phyloP scores from a whole-genome alignment of 106 monocot genomes.

The Amphibolis antarctica region DNA sequence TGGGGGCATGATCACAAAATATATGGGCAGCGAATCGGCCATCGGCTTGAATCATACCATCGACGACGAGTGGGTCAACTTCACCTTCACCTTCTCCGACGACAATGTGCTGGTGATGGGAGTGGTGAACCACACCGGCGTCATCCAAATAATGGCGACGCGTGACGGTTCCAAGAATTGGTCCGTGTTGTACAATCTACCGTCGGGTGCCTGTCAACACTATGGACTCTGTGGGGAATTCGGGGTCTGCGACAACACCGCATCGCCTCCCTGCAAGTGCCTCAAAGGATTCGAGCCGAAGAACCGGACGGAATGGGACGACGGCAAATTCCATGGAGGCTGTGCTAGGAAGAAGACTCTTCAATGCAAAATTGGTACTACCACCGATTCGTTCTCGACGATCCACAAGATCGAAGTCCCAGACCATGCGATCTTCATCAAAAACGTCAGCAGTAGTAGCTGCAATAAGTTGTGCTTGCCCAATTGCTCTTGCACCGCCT shows the following conservation, averaged over 20 bases:
- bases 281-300: slow-evolving; percentile 20
- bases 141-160: slow-evolving; percentile 1
- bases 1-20: too few relatives aligned
- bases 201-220: background rate
- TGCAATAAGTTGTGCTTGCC: slow-evolving; percentile 9
- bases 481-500: slow-evolving; percentile 19
- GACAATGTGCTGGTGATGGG: background rate
- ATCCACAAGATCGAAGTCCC: slow-evolving; percentile 13
- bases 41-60: background rate
- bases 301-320: slow-evolving; percentile 4
- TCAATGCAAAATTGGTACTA: slow-evolving; percentile 1
- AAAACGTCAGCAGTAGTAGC: background rate
- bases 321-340: slow-evolving; percentile 9
- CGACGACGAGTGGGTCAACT: background rate
- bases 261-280: slow-evolving; percentile 10
- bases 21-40: too few relatives aligned
- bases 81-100: slow-evolving; percentile 2
- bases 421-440: background rate
- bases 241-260: slow-evolving; percentile 13
- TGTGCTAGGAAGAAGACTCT: slow-evolving; percentile 13
- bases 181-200: background rate
- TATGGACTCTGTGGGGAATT: slow-evolving; percentile 20
- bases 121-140: too few relatives aligned
- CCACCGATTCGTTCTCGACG: slow-evolving; percentile 9
- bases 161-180: background rate